A percentile compares a stretch with the other conserved stretches of the same genome.
phyloP scores from a whole-genome alignment of 2,329 filamentous ascomycete genomes.

The Sclerotinia borealis region DNA sequence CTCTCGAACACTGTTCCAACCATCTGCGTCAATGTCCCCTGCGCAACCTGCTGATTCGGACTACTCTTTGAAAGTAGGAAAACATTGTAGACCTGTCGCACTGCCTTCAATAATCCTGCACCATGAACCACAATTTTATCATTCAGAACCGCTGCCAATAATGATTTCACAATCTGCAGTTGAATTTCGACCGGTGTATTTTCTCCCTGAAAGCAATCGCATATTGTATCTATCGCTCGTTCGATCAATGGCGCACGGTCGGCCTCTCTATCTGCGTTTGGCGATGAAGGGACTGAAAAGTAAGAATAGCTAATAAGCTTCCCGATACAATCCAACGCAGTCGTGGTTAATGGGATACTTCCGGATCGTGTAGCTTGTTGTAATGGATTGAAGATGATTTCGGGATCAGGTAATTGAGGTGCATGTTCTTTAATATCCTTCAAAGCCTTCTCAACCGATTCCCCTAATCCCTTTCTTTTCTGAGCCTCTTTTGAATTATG shows the following conservation, averaged over 20 bases:
- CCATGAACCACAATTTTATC: constrained; percentile 99
- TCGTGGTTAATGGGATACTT: constrained; percentile 80
- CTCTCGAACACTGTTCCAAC: constrained; percentile 96
- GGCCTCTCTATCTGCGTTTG: constrained; percentile 35
- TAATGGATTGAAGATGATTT: constrained; percentile 84
- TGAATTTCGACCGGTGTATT: constrained; percentile 88
- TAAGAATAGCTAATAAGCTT: constrained; percentile 99
- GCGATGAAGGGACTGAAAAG: constrained; percentile 67
- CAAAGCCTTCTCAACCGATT: constrained; percentile 75
- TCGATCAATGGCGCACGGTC: constrained; percentile 75
- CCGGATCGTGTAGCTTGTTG: constrained; percentile 83
- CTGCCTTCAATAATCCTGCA: constrained; percentile 89
- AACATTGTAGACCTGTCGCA: constrained; percentile 98
- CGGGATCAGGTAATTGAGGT: constrained; percentile 75
- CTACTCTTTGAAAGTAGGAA: constrained; percentile 92
- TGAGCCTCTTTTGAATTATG: constrained; percentile 85
- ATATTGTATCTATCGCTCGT: constrained; percentile 97
- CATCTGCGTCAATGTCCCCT: constrained; percentile 97
- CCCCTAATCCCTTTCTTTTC: constrained; percentile 76
- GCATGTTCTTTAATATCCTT: constrained; percentile 82
- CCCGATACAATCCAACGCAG: constrained; percentile 93
- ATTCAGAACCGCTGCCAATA: constrained; percentile 90
- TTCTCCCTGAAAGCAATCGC: constrained; percentile 97
- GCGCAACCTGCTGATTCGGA: constrained; percentile 92
- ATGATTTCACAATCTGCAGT: constrained; percentile 95